Conservation (phyloP, 129 eudicot genomes). For the Saposhnikovia divaricata region DNA sequence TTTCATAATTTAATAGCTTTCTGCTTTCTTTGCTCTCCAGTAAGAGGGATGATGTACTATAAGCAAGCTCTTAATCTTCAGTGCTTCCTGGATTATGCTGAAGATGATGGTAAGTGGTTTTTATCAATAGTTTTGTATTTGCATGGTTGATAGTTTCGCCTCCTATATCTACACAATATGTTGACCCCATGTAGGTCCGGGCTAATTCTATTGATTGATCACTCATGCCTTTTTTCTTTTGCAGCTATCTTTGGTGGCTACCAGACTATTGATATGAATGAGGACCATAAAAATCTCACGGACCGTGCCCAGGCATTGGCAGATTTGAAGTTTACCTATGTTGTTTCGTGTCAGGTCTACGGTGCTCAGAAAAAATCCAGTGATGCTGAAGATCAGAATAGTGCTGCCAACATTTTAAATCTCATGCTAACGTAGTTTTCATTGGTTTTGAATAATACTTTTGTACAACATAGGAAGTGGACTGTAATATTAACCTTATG, state of each 20-base stretch:
- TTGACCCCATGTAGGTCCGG: neutral
- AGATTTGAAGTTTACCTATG: slow-evolving; percentile 91
- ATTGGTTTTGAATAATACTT: neutral
- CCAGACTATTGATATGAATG: slow-evolving; percentile 50
- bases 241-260: slow-evolving; percentile 84
- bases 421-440: slow-evolving; percentile 68
- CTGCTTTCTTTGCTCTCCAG: slow-evolving; percentile 25
- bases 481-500: neutral
- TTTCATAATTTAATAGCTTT: neutral
- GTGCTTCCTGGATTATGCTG: slow-evolving; percentile 80
- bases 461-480: neutral
- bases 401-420: slow-evolving; percentile 69
- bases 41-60: slow-evolving; percentile 99
- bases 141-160: slow-evolving; percentile 7
- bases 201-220: slow-evolving; percentile 10
- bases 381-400: slow-evolving; percentile 55
- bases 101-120: slow-evolving; percentile 55
- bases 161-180: neutral
- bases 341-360: slow-evolving; percentile 94
- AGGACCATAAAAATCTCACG: slow-evolving; percentile 39
- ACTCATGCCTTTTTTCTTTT: slow-evolving; percentile 9
- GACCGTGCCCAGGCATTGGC: slow-evolving; percentile 78
- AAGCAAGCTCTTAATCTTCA: slow-evolving; percentile 86
- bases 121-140: neutral
- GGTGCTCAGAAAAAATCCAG: slow-evolving; percentile 92